These are phyloP conservation scores for Notholithocarpus densiflorus DNA, from an alignment of 306 rosid species.

Conservation along the genomic window DNA sequence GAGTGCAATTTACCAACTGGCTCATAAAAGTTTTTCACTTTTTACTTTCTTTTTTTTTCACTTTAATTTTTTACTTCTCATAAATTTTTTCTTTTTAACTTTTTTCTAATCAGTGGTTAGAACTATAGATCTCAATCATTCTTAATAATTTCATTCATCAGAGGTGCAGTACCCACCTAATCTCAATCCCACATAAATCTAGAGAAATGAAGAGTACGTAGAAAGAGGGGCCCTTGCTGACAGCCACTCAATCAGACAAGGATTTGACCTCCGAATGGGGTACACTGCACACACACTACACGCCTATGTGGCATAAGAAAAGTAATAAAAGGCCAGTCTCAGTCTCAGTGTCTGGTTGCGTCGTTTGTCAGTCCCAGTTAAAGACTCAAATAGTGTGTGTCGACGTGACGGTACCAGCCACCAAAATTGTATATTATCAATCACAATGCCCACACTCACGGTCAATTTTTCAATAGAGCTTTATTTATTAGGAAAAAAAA, in stretches of 20 bases:
- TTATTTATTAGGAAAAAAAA: no score
- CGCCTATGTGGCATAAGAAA: constrained; percentile 28
- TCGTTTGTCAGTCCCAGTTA: constrained; percentile 48
- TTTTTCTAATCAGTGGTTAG: no score
- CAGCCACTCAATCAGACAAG: constrained; percentile 44
- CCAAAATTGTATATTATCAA: constrained; percentile 5
- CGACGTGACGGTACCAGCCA: constrained; percentile 38
- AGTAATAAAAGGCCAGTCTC: constrained; percentile 9
- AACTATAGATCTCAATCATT: no score
- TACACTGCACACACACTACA: constrained; percentile 37
- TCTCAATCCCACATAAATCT: not conserved
- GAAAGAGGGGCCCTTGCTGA: constrained; percentile 27
- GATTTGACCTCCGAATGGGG: constrained; percentile 48
- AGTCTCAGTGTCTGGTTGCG: constrained; percentile 62
- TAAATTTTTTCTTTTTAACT: no score
- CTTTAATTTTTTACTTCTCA: no score
- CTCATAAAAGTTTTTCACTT: no score
- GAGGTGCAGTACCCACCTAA: no score
- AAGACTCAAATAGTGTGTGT: constrained; percentile 29
- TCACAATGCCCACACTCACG: no score
- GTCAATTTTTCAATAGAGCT: no score
- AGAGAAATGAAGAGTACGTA: not conserved
- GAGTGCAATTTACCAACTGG: no score
- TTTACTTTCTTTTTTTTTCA: no score
- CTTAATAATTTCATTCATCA: no score